These are phyloP conservation scores for Erythrobasidium hasegawianum DNA, from an alignment of 1,284 basidiomycete genomes.

Conservation along the genomic window DNA sequence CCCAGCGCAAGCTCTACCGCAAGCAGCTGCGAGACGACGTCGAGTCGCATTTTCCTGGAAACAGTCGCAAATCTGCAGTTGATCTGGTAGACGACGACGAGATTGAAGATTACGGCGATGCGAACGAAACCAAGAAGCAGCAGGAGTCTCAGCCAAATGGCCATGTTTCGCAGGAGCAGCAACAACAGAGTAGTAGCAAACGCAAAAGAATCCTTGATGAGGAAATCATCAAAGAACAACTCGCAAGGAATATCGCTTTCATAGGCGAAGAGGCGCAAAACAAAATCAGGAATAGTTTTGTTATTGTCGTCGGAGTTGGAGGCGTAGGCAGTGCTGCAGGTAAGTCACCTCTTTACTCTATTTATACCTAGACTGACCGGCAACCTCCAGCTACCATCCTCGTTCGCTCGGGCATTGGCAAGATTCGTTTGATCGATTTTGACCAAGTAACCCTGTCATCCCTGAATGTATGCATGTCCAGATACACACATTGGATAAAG, in stretches of 20 bases:
- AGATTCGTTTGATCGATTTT: constrained; percentile 61
- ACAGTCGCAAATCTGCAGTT: background rate
- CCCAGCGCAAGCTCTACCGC: constrained; percentile 16
- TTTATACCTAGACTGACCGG: background rate
- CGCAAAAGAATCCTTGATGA: constrained; percentile 42
- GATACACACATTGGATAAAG: too few species aligned
- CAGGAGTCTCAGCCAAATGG: constrained; percentile 1
- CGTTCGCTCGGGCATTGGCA: constrained; percentile 58
- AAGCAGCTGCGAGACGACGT: constrained; percentile 23
- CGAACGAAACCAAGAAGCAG: constrained; percentile 10
- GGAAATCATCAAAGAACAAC: constrained; percentile 56
- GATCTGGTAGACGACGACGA: constrained; percentile 22
- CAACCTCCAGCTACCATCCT: constrained; percentile 87
- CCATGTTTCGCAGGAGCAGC: background rate
- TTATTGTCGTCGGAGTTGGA: constrained; percentile 89
- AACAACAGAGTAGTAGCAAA: constrained; percentile 15
- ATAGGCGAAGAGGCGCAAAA: constrained; percentile 86
- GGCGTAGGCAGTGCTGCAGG: constrained; percentile 76
- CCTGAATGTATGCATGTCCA: constrained; percentile 64
- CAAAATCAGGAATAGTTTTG: constrained; percentile 68
- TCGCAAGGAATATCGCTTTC: constrained; percentile 91
- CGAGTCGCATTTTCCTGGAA: constrained; percentile 8
- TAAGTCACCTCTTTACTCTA: background rate
- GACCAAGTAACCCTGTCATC: constrained; percentile 91
- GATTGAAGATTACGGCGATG: constrained; percentile 23